Conservation (phyloP, 345 rosid species). For the Ceriops zippeliana region DNA sequence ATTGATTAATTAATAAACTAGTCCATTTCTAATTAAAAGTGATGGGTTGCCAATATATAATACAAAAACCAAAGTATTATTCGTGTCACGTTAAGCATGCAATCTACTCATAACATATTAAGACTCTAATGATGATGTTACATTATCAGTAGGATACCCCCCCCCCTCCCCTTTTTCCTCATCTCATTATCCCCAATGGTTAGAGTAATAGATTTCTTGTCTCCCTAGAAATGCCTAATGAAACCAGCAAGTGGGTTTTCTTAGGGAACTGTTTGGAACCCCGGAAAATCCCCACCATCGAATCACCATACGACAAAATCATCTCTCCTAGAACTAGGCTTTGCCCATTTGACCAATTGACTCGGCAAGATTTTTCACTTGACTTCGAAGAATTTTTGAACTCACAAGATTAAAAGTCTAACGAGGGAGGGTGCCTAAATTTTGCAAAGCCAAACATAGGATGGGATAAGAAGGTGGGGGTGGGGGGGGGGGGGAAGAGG, state of each 20-base stretch:
- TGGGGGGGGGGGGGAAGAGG: not conserved
- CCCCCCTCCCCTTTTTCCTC: conserved; percentile 4
- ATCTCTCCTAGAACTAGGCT: conserved; percentile 31
- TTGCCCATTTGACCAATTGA: conserved; percentile 13
- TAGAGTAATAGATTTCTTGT: conserved; percentile 27
- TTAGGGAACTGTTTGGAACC: conserved; percentile 16
- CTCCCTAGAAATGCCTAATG: conserved; percentile 20
- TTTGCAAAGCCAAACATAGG: not conserved
- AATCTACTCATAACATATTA: conserved; percentile 41
- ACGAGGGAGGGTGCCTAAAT: not conserved
- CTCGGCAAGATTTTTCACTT: conserved; percentile 5
- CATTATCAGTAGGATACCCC: conserved; percentile 23
- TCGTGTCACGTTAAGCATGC: conserved; percentile 39
- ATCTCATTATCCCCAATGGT: conserved; percentile 14
- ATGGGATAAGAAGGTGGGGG: not conserved
- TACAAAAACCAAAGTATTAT: conserved; percentile 28
- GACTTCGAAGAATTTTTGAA: not conserved
- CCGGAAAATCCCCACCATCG: conserved; percentile 23
- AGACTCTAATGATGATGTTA: conserved; percentile 33
- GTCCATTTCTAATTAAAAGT: conserved; percentile 2
- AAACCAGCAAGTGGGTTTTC: conserved; percentile 35
- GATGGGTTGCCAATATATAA: conserved; percentile 5
- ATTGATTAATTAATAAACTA: conserved; percentile 9
- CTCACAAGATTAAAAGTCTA: too few species aligned
- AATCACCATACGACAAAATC: conserved; percentile 38